phyloP scores from a whole-genome alignment of 495 filamentous ascomycete genomes.

The Diplogelasinospora grovesii region DNA sequence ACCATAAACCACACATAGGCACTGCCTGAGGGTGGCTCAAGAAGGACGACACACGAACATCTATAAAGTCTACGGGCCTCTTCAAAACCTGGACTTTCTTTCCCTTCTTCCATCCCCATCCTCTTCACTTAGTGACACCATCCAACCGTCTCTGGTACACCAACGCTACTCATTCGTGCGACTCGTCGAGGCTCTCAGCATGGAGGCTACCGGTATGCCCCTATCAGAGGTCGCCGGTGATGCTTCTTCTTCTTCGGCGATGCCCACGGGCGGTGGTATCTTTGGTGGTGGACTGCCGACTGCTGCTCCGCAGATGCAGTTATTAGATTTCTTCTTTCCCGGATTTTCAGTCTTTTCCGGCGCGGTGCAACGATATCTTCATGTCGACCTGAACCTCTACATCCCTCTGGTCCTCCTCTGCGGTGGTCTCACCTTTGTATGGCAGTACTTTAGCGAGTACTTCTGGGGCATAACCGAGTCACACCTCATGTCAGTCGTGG shows the following conservation, averaged over 20 bases:
- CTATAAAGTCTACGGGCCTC: too few species aligned
- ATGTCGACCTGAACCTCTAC: constrained; percentile 66
- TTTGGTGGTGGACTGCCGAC: background rate
- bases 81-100: too few species aligned
- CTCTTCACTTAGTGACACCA: too few species aligned
- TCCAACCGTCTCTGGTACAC: background rate
- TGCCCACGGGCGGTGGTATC: background rate
- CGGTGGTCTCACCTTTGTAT: constrained; percentile 42
- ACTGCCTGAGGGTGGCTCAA: too few species aligned
- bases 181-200: background rate
- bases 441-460: constrained; percentile 44
- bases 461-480: constrained; percentile 36
- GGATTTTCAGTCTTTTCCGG: constrained; percentile 61
- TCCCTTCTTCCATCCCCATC: background rate
- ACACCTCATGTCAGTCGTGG: constrained; percentile 52
- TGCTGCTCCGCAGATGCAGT: constrained; percentile 20
- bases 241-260: background rate
- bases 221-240: too few species aligned
- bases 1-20: too few species aligned
- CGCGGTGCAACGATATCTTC: constrained; percentile 51
- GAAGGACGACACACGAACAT: too few species aligned
- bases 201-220: background rate
- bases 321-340: constrained; percentile 70
- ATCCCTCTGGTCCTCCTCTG: constrained; percentile 53
- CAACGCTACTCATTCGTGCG: background rate